Evolutionary conservation across 257 asterid species (phyloP), one percentile per base, ranked within the genome.

Genomic region (Capsicum pubescens): DNA sequence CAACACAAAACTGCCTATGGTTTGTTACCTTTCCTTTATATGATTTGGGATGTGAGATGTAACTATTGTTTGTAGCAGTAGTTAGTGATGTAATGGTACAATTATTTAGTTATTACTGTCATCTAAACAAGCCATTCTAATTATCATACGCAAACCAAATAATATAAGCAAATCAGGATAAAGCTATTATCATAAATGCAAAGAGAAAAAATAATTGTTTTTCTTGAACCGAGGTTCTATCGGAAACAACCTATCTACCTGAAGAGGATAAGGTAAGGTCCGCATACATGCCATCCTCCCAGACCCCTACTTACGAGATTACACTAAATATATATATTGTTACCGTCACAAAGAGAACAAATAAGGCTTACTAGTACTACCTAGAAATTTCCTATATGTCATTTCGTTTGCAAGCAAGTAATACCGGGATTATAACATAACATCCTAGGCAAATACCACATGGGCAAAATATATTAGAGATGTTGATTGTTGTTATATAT

Each of bases 41-140:
- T 69, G 84, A 52, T 48, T 46, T 76, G 80, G 48, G 35, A 72
- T 56, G 39, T 64, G 81, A 52, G 84, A 80, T 84, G 69, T 81
- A 76, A 71, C 76, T 74, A 16, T 72, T 67, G 58, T 57, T 71
- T 78, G 52, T 32, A 52, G 36, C 13, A 52, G 59, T 26, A 55
- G 9, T 52, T 39, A 68, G 67, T 32, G 42, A 13, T 46, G 48
- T 26, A 61, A 64, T 39, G 15, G 76, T 61, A 61, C 42, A 42
- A 61, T 46, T 44, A 81, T 81, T 81, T 52, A 81, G 72, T 44
- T 46, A 60, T 61, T 19, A 15, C 39, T 19, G 8, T 79, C 7
- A 79, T 58, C 83, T 32, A 79, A 57, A 79, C 32, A 46, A 57
- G 2, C n/a, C 57, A 5, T 39, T 39, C 44, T 39, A 39, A 1